Evolutionary conservation across 2,329 filamentous ascomycete species (phyloP).

Genomic region (Diaporthe caulivora): DNA sequence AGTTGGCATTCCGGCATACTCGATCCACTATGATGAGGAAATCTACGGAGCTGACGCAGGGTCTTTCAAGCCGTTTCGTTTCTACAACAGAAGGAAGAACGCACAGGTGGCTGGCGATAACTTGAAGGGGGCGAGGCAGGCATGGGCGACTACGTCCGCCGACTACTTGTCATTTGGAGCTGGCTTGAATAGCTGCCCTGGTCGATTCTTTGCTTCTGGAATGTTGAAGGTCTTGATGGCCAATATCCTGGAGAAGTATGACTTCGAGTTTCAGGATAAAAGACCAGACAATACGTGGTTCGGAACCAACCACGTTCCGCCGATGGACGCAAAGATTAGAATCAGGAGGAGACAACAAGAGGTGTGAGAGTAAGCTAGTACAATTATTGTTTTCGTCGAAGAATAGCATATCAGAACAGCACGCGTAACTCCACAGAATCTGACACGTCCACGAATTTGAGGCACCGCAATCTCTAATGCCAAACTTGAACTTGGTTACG

Average conservation of each 20-base stretch:
- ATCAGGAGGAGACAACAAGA: slow-evolving; percentile 43
- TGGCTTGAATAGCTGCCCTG: slow-evolving; percentile 54
- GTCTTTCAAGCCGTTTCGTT: slow-evolving; percentile 54
- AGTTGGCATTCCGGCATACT: slow-evolving; percentile 52
- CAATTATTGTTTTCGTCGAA: not conserved
- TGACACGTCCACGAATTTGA: not conserved
- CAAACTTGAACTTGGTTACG: not conserved
- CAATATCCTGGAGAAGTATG: slow-evolving; percentile 45
- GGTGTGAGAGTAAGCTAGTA: slow-evolving; percentile 2
- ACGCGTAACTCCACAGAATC: not conserved
- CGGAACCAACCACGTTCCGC: slow-evolving; percentile 46
- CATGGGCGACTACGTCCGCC: slow-evolving; percentile 48
- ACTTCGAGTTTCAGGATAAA: slow-evolving; percentile 43
- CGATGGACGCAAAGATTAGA: slow-evolving; percentile 46
- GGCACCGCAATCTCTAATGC: not conserved
- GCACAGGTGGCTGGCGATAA: slow-evolving; percentile 24
- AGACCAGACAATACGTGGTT: slow-evolving; percentile 50
- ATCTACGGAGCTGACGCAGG: slow-evolving; percentile 48
- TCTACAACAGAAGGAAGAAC: slow-evolving; percentile 39
- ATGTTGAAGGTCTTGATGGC: slow-evolving; percentile 51
- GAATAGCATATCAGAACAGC: not conserved
- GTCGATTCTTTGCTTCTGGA: slow-evolving; percentile 53
- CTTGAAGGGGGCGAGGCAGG: slow-evolving; percentile 42
- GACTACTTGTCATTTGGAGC: slow-evolving; percentile 53
- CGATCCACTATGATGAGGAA: slow-evolving; percentile 50